Evolutionary conservation across 2,329 filamentous ascomycete genomes (phyloP).

Genomic region (Fusarium coicis): DNA sequence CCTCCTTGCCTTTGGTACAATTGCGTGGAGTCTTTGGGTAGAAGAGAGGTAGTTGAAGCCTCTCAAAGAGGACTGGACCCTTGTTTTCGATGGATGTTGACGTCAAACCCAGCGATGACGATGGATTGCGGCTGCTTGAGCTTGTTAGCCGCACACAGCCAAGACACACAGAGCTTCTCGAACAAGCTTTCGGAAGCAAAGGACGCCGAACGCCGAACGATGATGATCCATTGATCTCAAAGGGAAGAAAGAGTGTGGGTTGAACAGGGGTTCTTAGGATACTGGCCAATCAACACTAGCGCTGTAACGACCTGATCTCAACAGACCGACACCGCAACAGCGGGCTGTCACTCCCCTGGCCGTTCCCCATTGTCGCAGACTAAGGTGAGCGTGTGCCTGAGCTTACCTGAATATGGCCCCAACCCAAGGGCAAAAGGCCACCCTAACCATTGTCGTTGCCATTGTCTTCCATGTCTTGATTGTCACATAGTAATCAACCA

Average conservation of each 20-base stretch:
- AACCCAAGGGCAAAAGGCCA: slow-evolving; percentile 40
- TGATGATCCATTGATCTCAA: background rate
- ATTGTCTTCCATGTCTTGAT: slow-evolving; percentile 1
- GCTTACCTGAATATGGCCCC: slow-evolving; percentile 27
- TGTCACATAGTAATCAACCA: slow-evolving; percentile 23
- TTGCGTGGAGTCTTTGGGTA: background rate
- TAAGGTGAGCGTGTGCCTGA: slow-evolving; percentile 20
- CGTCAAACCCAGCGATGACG: slow-evolving; percentile 40
- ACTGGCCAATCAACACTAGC: slow-evolving; percentile 20
- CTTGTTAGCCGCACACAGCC: slow-evolving; percentile 36
- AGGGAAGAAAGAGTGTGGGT: background rate
- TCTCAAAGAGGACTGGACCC: slow-evolving; percentile 9
- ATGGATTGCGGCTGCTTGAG: slow-evolving; percentile 37
- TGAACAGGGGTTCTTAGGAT: background rate
- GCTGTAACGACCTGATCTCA: background rate
- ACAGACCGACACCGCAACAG: slow-evolving; percentile 34
- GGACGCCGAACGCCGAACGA: slow-evolving; percentile 36
- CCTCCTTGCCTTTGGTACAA: slow-evolving; percentile 16
- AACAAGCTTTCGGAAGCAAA: slow-evolving; percentile 32
- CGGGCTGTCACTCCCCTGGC: background rate
- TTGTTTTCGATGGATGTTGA: slow-evolving; percentile 40
- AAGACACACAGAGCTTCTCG: slow-evolving; percentile 33
- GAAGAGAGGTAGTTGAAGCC: slow-evolving; percentile 11
- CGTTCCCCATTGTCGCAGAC: slow-evolving; percentile 18
- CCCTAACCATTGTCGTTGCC: slow-evolving; percentile 36